Evolutionary conservation across 2,329 filamentous ascomycete species (phyloP), one percentile per base, ranked within the genome.

Genomic region (Taxawa tesnikishii): DNA sequence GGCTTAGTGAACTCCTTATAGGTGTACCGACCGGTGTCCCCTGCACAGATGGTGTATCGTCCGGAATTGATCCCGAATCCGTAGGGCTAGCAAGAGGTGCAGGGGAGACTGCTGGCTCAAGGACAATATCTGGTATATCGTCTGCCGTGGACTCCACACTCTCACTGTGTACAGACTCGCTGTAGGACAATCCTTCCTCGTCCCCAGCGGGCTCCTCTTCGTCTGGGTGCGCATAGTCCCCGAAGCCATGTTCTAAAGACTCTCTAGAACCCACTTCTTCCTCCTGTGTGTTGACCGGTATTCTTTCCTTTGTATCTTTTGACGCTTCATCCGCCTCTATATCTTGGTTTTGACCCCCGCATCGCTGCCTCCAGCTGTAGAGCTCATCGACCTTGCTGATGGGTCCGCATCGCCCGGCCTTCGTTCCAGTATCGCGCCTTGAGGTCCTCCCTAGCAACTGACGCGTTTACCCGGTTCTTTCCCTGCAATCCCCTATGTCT

Each of bases 1-100:
- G 43, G 5, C 35, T 36, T 6, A 36, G 34, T n/a, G 31, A 31
- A n/a, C 31, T 30, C 11, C 32, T 32, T n/a, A 21, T 79, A 77
- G 77, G 74, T 4, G 83, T 68, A 13, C 70, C 74, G 11, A 61
- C 46, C 32, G 64, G 39, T 8, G 70, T 75, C 31, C 62, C 70
- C 62, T 83, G 82, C 32, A 88, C 54, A 12, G 88, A 94, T 15
- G 83, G 83, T 6, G 83, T 79, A 53, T 93, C 82, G 49, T 92
- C 85, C 13, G 83, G 81, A 15, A 75, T 77, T 4, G 84, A 93
- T 36, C 75, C 54, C 10, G 80, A 85, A 42, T 70, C 75, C 31
- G 71, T 67, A 6, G 79, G 79, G 48, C 83, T 92, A 27, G 70
- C 73, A 24, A 67, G 33, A 15, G 41, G 41, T 33, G 62, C 46